Percentiles rank a stretch among this genome's conserved stretches.
phyloP scores from a whole-genome alignment of 106 monocot species.

The Ottelia alismoides region DNA sequence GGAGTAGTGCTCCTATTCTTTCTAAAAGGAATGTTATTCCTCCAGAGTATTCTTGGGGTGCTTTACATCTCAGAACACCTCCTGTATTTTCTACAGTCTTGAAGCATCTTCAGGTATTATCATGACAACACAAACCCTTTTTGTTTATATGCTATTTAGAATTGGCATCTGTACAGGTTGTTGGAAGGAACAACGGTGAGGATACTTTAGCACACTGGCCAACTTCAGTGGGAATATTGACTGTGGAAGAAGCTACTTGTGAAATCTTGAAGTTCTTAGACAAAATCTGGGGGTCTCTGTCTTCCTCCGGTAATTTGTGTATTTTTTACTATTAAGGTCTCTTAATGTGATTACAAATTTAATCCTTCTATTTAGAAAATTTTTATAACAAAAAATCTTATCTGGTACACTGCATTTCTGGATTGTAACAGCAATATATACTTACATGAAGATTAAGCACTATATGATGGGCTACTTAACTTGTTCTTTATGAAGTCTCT shows the following conservation, averaged over 20 bases:
- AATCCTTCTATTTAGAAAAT: too few species aligned
- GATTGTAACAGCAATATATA: too few species aligned
- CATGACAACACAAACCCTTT: neutral
- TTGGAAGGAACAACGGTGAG: constrained; percentile 95
- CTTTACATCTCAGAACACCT: constrained; percentile 82
- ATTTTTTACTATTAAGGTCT: too few species aligned
- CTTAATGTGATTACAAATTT: too few species aligned
- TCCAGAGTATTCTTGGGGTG: constrained; percentile 93
- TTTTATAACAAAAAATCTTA: too few species aligned
- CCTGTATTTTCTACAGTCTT: constrained; percentile 76
- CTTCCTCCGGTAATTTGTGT: constrained; percentile 16
- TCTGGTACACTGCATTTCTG: too few species aligned
- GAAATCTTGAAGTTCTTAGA: constrained; percentile 74
- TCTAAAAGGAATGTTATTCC: constrained; percentile 56
- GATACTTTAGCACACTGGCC: constrained; percentile 96
- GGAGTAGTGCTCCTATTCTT: constrained; percentile 91
- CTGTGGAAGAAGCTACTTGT: constrained; percentile 72
- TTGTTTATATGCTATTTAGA: neutral
- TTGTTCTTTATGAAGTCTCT: too few species aligned
- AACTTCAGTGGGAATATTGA: constrained; percentile 58
- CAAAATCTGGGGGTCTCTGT: constrained; percentile 67
- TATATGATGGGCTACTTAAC: too few species aligned
- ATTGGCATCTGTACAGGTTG: constrained; percentile 23
- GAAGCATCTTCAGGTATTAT: constrained; percentile 77
- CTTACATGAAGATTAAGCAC: too few species aligned